These are phyloP conservation scores for Digitaria exilis DNA, from an alignment of 202 grass and related monocot species.

Conservation along the genomic window DNA sequence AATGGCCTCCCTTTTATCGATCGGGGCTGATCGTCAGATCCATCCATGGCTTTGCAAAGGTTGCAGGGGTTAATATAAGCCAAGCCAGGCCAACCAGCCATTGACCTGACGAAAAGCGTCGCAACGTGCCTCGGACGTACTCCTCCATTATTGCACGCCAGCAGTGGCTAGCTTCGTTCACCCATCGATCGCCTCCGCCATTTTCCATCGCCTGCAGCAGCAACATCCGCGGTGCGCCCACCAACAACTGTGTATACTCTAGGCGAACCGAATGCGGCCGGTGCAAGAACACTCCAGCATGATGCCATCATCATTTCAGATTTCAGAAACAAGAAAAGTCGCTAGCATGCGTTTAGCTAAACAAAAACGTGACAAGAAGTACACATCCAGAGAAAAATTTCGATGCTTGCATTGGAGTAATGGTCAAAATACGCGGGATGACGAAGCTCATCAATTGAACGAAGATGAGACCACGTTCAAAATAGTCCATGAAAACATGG, in stretches of 20 bases:
- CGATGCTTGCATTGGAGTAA: too few species aligned
- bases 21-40: background rate
- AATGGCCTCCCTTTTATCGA: background rate
- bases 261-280: background rate
- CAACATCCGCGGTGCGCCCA: background rate
- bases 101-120: background rate
- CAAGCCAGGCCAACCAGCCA: slow-evolving; percentile 1
- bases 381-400: too few species aligned
- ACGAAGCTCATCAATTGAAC: too few species aligned
- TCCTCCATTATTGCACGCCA: background rate
- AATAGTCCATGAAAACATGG: too few species aligned
- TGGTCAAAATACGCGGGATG: too few species aligned
- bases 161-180: background rate
- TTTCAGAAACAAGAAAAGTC: background rate
- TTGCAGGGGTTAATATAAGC: background rate
- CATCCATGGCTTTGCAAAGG: background rate
- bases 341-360: too few species aligned
- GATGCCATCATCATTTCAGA: background rate
- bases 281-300: background rate
- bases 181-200: background rate
- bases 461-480: too few species aligned
- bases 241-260: background rate
- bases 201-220: background rate
- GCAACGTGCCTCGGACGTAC: background rate
- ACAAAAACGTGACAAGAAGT: too few species aligned